These are phyloP conservation scores for Lathyrus sativus DNA, from an alignment of 306 rosid species.

Conservation along the genomic window DNA sequence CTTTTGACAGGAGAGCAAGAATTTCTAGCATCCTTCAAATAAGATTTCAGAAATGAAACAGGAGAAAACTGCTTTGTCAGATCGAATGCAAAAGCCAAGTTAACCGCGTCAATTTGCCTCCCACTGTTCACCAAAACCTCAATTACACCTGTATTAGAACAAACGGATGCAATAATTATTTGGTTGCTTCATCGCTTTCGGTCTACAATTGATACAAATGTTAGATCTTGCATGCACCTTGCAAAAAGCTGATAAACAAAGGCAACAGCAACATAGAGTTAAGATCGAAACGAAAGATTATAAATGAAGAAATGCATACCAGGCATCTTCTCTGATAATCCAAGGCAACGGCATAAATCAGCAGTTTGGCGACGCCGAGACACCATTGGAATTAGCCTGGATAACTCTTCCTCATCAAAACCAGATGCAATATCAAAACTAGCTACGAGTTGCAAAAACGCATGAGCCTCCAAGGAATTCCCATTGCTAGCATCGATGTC, in stretches of 20 bases:
- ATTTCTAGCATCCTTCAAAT: constrained; percentile 90
- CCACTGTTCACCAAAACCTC: constrained; percentile 81
- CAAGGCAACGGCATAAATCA: constrained; percentile 94
- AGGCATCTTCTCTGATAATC: constrained; percentile 91
- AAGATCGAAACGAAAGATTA: constrained; percentile 1
- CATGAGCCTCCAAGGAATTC: constrained; percentile 97
- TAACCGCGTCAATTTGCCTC: constrained; percentile 94
- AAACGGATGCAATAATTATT: too few relatives aligned
- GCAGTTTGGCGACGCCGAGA: constrained; percentile 98
- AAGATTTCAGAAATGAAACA: constrained; percentile 80
- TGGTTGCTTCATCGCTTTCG: too few relatives aligned
- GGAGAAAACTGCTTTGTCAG: constrained; percentile 77
- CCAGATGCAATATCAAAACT: constrained; percentile 83
- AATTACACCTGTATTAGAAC: constrained; percentile 67
- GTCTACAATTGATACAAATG: background rate
- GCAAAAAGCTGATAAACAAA: too few relatives aligned
- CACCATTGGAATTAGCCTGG: constrained; percentile 87
- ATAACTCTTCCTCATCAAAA: constrained; percentile 75
- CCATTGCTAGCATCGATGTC: constrained; percentile 96
- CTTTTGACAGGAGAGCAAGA: constrained; percentile 68
- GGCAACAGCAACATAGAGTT: background rate
- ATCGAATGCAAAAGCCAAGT: constrained; percentile 89
- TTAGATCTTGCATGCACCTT: background rate
- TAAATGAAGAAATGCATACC: constrained; percentile 49
- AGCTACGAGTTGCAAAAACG: constrained; percentile 91